phyloP scores from a whole-genome alignment of 2,329 filamentous ascomycete species.

The Aspergillus cejpii region DNA sequence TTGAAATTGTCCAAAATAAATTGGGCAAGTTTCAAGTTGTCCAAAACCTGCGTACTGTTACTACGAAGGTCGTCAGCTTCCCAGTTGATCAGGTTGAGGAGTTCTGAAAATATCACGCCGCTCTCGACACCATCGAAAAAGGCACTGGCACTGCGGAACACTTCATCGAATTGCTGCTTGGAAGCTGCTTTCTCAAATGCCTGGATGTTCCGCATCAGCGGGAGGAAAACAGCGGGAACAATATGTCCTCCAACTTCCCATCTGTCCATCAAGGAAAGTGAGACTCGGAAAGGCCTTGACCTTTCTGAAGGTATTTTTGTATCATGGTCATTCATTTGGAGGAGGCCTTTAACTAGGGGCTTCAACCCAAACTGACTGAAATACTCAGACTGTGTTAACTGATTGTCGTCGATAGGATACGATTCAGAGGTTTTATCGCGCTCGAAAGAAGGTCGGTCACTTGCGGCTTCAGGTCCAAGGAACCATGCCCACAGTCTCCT shows the following conservation, averaged over 20 bases:
- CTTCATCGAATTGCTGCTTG: conserved; percentile 72
- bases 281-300: conserved; percentile 82
- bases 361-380: conserved; percentile 74
- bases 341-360: conserved; percentile 64
- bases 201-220: conserved; percentile 72
- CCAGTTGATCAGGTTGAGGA: conserved; percentile 58
- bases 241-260: conserved; percentile 94
- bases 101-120: conserved; percentile 80
- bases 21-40: conserved; percentile 64
- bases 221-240: conserved; percentile 80
- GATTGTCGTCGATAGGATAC: conserved; percentile 31
- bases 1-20: conserved; percentile 89
- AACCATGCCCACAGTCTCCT: conserved; percentile 94
- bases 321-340: conserved; percentile 64
- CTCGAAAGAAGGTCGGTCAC: conserved; percentile 30
- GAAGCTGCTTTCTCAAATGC: conserved; percentile 62
- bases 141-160: conserved; percentile 83
- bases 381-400: conserved; percentile 63
- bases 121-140: conserved; percentile 98
- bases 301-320: conserved; percentile 56
- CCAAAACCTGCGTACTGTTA: conserved; percentile 46
- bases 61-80: conserved; percentile 46
- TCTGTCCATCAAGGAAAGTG: conserved; percentile 91
- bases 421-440: conserved; percentile 24
- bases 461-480: conserved; percentile 64